These are phyloP conservation scores for Penicillium fimorum DNA, from an alignment of 495 filamentous ascomycete genomes.

Conservation along the genomic window DNA sequence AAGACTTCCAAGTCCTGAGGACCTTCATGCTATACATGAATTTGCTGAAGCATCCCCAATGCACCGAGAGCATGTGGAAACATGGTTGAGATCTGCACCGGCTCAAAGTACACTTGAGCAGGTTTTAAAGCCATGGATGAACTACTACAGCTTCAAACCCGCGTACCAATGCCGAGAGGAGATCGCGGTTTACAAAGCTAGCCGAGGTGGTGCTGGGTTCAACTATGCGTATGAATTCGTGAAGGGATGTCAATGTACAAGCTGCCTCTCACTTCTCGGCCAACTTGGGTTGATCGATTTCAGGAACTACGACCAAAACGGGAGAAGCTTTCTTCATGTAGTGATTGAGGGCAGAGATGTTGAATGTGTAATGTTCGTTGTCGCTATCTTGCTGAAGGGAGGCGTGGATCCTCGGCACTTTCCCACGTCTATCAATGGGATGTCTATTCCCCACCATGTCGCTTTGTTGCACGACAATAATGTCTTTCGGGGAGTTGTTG, in stretches of 20 bases:
- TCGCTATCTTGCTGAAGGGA: background rate
- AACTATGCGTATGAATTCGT: background rate
- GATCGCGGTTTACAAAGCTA: background rate
- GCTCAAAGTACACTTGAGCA: background rate
- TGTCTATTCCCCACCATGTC: conserved; percentile 7
- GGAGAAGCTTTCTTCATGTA: background rate
- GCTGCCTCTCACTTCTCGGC: background rate
- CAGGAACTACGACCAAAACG: background rate
- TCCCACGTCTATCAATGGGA: background rate
- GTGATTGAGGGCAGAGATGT: conserved; percentile 1
- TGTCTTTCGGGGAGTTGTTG: background rate
- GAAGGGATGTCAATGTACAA: background rate
- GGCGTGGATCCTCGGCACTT: background rate
- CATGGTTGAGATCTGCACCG: background rate
- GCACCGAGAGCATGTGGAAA: background rate
- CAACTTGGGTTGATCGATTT: background rate
- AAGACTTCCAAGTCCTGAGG: background rate
- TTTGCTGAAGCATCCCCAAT: background rate
- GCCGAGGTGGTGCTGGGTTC: background rate
- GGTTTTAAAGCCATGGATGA: background rate
- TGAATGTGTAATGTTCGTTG: background rate
- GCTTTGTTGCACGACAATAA: background rate
- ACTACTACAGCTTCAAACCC: background rate
- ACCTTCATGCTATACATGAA: conserved; percentile 1
- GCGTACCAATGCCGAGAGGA: background rate